phyloP scores from a whole-genome alignment of 345 rosid genomes.

The Arabidopsis thaliana region TAIR10.1 NC_003070.9:28672501-28673000 shows the following conservation, averaged over 20 bases:
- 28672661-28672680: constrained; percentile 5
- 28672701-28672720: constrained; percentile 37
- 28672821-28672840: constrained; percentile 40
- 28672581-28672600: neutral
- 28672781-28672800: constrained; percentile 43
- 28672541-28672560: constrained; percentile 93
- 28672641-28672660: constrained; percentile 37
- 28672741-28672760: constrained; percentile 45
- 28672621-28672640: constrained; percentile 35
- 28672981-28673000: neutral
- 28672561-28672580: neutral
- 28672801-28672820: constrained; percentile 62
- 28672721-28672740: constrained; percentile 44
- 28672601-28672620: neutral
- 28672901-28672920: constrained; percentile 5
- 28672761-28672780: constrained; percentile 44
- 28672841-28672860: constrained; percentile 32
- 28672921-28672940: constrained; percentile 33
- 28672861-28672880: constrained; percentile 25
- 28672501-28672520: constrained; percentile 67
- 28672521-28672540: constrained; percentile 86
- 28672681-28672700: neutral
- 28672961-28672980: constrained; percentile 24
- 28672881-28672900: neutral
- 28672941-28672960: constrained; percentile 26